Percentiles rank a stretch among this genome's conserved stretches.
These are phyloP conservation scores for Candida succiphila DNA, from an alignment of 805 yeast species.

Conservation along the genomic window DNA sequence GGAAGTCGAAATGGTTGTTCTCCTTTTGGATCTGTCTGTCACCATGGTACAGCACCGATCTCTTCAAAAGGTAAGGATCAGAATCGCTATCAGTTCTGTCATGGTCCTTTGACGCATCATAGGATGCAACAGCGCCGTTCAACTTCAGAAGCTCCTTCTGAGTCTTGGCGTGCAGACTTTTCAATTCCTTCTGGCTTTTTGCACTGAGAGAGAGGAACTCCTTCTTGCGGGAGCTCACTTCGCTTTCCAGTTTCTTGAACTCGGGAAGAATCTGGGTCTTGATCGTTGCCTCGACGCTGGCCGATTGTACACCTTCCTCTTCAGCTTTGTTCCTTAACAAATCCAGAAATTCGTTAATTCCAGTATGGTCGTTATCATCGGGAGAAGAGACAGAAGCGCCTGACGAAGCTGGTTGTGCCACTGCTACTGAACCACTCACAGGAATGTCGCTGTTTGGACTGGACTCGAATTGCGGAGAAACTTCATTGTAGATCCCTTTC, in stretches of 20 bases:
- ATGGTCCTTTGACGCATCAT: constrained; percentile 5
- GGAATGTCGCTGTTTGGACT: constrained; percentile 12
- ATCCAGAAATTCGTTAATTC: constrained; percentile 19
- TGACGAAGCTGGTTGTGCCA: constrained; percentile 1
- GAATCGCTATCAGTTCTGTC: constrained; percentile 24
- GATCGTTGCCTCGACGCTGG: constrained; percentile 28
- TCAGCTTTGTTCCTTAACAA: constrained; percentile 19
- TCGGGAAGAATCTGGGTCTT: constrained; percentile 30
- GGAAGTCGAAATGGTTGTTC: constrained; percentile 33
- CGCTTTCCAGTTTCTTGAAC: constrained; percentile 28
- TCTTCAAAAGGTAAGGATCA: constrained; percentile 38
- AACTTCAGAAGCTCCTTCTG: constrained; percentile 18
- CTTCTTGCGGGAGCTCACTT: constrained; percentile 32
- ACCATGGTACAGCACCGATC: constrained; percentile 25
- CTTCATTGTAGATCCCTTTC: constrained; percentile 9
- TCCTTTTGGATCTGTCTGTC: constrained; percentile 34
- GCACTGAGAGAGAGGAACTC: constrained; percentile 24
- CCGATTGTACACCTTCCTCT: constrained; percentile 21
- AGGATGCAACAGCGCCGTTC: constrained; percentile 11
- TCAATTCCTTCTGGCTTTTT: constrained; percentile 30
- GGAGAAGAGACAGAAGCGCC: neutral
- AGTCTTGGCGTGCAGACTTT: constrained; percentile 23
- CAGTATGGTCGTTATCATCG: constrained; percentile 2
- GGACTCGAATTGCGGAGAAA: constrained; percentile 20
- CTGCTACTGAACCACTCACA: constrained; percentile 16